phyloP scores from a whole-genome alignment of 1,284 basidiomycete species.

The Apiotrichum montevideense region DNA sequence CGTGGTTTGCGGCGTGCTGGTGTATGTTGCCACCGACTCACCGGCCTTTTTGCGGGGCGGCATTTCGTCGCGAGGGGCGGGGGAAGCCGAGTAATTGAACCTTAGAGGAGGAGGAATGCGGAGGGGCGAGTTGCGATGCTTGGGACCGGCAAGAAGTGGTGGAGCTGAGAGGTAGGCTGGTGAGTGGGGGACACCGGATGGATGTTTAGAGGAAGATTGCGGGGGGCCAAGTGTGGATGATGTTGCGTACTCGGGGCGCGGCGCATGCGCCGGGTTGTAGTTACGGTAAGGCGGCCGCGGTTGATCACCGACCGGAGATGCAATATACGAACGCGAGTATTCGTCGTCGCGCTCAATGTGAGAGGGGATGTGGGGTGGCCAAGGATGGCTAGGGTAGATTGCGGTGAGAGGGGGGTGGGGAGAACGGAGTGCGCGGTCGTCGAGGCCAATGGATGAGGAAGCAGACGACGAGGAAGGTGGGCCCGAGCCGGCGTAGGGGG shows the following conservation, averaged over 20 bases:
- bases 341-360: conserved; percentile 6
- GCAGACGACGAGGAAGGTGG: conserved; percentile 12
- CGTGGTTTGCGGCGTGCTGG: conserved; percentile 15
- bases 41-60: conserved; percentile 35
- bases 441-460: conserved; percentile 15
- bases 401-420: conserved; percentile 43
- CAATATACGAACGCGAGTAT: conserved; percentile 11
- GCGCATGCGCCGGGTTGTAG: neutral
- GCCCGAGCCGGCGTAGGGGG: neutral
- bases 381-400: conserved; percentile 18
- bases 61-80: conserved; percentile 24
- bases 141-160: conserved; percentile 4
- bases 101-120: conserved; percentile 37
- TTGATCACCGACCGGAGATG: conserved; percentile 18
- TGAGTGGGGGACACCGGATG: conserved; percentile 10
- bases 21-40: conserved; percentile 20
- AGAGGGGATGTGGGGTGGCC: conserved; percentile 13
- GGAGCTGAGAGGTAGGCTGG: conserved; percentile 15
- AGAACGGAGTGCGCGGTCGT: conserved; percentile 34
- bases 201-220: neutral
- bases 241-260: conserved; percentile 4
- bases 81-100: conserved; percentile 40
- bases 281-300: neutral
- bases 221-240: conserved; percentile 9
- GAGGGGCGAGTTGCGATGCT: conserved; percentile 23